These are phyloP conservation scores for Sporodiniella umbellata DNA, from an alignment of 371 early-diverging fungal species.

Conservation along the genomic window DNA sequence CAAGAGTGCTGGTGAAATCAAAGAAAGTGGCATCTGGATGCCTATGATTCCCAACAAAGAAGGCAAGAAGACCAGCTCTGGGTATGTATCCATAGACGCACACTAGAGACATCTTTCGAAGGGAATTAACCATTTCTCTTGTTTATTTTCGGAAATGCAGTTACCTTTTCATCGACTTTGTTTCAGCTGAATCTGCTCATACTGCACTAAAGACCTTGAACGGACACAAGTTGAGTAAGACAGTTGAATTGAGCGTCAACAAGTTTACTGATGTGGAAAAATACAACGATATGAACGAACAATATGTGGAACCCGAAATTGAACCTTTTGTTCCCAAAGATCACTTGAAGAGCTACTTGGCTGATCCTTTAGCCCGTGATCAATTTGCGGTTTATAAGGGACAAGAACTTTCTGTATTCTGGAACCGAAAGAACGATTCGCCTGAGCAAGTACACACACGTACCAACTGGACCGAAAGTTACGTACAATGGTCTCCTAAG, in stretches of 20 bases:
- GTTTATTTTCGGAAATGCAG: too few species aligned
- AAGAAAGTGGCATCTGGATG: constrained; percentile 83
- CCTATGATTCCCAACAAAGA: constrained; percentile 74
- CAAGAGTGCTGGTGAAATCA: constrained; percentile 74
- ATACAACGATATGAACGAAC: constrained; percentile 72
- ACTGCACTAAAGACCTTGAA: constrained; percentile 77
- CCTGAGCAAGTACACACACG: constrained; percentile 79
- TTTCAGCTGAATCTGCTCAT: constrained; percentile 80
- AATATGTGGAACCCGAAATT: constrained; percentile 66
- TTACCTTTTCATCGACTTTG: constrained; percentile 92
- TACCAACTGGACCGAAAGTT: constrained; percentile 90
- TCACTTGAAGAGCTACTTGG: constrained; percentile 88
- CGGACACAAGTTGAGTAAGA: constrained; percentile 79
- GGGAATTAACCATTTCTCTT: too few species aligned
- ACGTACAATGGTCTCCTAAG: constrained; percentile 92
- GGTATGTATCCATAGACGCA: too few species aligned
- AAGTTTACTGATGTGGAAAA: constrained; percentile 90
- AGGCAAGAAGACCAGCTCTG: constrained; percentile 78
- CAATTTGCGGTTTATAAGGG: constrained; percentile 88
- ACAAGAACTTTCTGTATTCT: constrained; percentile 80
- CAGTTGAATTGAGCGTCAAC: constrained; percentile 81
- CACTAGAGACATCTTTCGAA: too few species aligned
- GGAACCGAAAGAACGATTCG: constrained; percentile 86
- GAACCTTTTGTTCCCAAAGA: constrained; percentile 79
- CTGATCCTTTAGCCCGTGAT: constrained; percentile 85